Conservation (phyloP, 73 alveolate species). For the Tetrahymena thermophila region DNA sequence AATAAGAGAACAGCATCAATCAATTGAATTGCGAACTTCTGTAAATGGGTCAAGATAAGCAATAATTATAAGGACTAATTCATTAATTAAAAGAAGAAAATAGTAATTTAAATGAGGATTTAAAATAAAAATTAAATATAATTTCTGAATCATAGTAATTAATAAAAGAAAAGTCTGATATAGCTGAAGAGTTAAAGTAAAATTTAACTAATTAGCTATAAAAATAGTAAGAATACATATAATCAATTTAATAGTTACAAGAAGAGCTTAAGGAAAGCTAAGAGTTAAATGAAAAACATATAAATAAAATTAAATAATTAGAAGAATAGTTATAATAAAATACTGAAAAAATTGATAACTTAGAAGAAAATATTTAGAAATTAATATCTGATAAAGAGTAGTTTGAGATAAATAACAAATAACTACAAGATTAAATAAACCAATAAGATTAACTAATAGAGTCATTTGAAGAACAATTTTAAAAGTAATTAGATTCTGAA, state of each 20-base stretch:
- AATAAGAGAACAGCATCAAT: not conserved
- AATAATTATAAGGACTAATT: not conserved
- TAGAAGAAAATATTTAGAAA: not conserved
- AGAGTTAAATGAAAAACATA: not conserved
- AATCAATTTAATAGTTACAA: no score
- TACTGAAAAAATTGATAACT: not conserved
- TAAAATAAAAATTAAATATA: not conserved
- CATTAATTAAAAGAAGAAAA: not conserved
- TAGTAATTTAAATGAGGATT: not conserved
- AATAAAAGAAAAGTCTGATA: not conserved
- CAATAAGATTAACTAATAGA: not conserved
- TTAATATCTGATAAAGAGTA: not conserved
- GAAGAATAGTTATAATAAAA: not conserved
- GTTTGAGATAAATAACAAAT: not conserved
- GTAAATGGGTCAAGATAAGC: not conserved
- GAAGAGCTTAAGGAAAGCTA: not conserved
- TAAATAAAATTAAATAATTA: no score
- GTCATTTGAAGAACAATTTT: not conserved
- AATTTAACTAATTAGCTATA: no score
- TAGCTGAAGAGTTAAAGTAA: not conserved
- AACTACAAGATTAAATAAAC: not conserved
- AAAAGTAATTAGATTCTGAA: not conserved
- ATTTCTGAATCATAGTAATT: not conserved
- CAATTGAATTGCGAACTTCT: not conserved
- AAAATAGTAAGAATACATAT: not conserved